phyloP scores from a whole-genome alignment of 2,329 filamentous ascomycete genomes.

The Penicillium sclerotigenum region DNA sequence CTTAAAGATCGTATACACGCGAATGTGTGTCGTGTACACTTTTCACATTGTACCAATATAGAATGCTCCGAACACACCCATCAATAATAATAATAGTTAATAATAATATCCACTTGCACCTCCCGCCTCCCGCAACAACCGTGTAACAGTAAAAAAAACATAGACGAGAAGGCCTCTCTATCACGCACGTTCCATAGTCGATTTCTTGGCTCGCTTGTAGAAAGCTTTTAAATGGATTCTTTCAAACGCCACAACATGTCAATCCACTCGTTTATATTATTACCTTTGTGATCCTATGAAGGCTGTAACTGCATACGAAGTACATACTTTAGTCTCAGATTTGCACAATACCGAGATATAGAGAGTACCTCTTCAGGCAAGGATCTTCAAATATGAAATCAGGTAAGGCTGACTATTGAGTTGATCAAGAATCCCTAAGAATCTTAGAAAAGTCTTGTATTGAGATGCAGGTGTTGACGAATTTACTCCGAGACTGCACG shows the following conservation, averaged over 20 bases:
- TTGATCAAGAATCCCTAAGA: not conserved
- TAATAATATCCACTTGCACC: not conserved
- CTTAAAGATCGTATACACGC: not conserved
- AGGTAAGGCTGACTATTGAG: not conserved
- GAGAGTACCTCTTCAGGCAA: not conserved
- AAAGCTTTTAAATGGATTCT: not conserved
- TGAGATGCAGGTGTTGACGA: not conserved
- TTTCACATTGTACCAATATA: not conserved
- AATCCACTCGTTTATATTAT: not conserved
- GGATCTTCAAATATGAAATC: not conserved
- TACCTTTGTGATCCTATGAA: not conserved
- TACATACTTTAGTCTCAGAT: not conserved
- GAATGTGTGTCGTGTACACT: not conserved
- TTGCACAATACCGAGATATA: not conserved
- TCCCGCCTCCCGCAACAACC: not conserved
- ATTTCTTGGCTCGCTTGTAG: constrained; percentile 4
- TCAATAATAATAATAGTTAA: not conserved
- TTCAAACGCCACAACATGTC: not conserved
- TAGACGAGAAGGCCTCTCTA: not conserved
- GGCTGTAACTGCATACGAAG: not conserved
- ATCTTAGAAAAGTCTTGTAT: not conserved
- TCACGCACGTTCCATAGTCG: not conserved
- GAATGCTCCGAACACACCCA: not conserved
- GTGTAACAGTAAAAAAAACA: not conserved
- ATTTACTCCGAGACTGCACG: not conserved